Percentiles rank a stretch among this genome's conserved stretches.
These are phyloP conservation scores for Scorias spongiosa DNA, from an alignment of 2,329 filamentous ascomycete genomes.

Conservation along the genomic window DNA sequence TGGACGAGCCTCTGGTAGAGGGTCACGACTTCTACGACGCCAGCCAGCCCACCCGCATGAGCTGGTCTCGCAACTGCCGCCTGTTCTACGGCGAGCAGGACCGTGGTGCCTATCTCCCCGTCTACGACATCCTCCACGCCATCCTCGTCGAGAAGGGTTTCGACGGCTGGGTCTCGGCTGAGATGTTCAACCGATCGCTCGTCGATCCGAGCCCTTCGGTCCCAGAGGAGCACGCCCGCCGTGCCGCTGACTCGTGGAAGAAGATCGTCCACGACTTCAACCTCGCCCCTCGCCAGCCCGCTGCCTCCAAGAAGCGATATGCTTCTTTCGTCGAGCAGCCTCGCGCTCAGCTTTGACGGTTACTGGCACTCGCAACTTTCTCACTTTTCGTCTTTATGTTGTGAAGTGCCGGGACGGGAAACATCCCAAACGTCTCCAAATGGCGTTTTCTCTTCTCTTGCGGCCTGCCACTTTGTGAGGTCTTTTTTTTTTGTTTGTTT, in stretches of 20 bases:
- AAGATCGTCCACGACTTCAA: conserved; percentile 28
- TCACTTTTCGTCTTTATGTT: too few relatives aligned
- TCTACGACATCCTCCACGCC: conserved; percentile 43
- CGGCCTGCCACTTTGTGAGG: too few relatives aligned
- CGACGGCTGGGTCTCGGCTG: conserved; percentile 55
- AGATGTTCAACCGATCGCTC: conserved; percentile 51
- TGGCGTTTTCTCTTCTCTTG: too few relatives aligned
- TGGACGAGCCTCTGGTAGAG: conserved; percentile 40
- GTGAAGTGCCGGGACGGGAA: too few relatives aligned
- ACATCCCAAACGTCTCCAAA: too few relatives aligned
- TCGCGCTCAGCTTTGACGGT: not conserved
- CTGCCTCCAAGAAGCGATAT: not conserved
- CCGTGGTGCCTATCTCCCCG: conserved; percentile 52
- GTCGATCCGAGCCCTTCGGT: conserved; percentile 35
- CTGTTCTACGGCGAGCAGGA: conserved; percentile 51
- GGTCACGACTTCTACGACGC: conserved; percentile 44
- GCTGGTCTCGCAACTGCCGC: conserved; percentile 62
- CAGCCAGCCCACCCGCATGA: conserved; percentile 52
- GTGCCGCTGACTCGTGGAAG: conserved; percentile 38
- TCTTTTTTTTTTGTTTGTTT: too few relatives aligned
- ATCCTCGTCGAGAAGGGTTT: conserved; percentile 51
- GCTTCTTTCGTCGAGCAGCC: not conserved
- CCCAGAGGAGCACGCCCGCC: conserved; percentile 39
- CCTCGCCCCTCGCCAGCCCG: not conserved
- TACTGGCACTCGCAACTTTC: too few relatives aligned